phyloP scores from a whole-genome alignment of 345 rosid species.

The Salix exigua region DNA sequence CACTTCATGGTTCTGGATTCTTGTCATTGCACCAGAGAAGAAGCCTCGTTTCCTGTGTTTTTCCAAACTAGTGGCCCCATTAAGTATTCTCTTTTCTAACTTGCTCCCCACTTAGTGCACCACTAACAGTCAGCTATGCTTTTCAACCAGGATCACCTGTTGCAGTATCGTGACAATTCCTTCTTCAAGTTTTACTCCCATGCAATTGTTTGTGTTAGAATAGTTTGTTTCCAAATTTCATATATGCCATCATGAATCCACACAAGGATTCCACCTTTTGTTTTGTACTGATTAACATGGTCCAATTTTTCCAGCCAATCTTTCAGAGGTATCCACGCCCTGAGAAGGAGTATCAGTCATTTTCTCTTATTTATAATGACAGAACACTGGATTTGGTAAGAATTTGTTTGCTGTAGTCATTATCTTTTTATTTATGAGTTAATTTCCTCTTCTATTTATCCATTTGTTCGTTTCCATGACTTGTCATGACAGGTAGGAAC shows the following conservation, averaged over 20 bases:
- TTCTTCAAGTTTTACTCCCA: conserved; percentile 3
- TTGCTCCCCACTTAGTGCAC: background rate
- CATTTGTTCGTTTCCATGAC: conserved; percentile 13
- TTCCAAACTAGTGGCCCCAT: background rate
- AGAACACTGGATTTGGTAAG: conserved; percentile 95
- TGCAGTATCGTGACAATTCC: background rate
- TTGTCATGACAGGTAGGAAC: background rate
- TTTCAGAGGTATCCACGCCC: conserved; percentile 98
- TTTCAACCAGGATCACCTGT: conserved; percentile 8
- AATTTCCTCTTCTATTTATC: background rate
- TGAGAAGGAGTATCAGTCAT: conserved; percentile 98
- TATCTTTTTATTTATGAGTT: conserved; percentile 9
- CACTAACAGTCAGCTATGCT: background rate
- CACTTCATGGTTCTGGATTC: background rate
- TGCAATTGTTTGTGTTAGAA: background rate
- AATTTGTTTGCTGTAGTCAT: background rate
- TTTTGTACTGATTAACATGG: conserved; percentile 25
- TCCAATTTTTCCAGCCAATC: conserved; percentile 62
- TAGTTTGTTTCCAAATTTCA: conserved; percentile 3
- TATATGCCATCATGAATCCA: background rate
- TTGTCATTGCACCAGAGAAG: background rate
- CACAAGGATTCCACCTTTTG: background rate
- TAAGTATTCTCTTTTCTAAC: background rate
- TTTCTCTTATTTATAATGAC: conserved; percentile 92
- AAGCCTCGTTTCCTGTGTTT: background rate